Evolutionary conservation across 2,329 filamentous ascomycete genomes (phyloP).

Genomic region (Cercospora sp.): DNA sequence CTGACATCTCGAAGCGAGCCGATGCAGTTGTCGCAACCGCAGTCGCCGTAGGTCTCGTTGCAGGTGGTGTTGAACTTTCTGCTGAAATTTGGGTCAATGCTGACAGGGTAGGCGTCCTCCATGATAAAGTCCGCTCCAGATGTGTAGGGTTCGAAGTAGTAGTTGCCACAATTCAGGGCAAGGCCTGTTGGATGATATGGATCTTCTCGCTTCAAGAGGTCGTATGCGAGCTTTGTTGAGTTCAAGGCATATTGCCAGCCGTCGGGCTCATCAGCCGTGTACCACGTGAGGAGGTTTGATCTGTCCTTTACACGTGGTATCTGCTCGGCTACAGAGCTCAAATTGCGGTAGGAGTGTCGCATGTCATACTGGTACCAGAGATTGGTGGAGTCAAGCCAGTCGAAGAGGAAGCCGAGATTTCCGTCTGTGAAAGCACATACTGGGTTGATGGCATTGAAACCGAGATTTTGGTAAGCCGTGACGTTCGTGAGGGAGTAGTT

Average conservation of each 20-base stretch:
- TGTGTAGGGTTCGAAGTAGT: conserved; percentile 59
- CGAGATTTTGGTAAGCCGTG: conserved; percentile 44
- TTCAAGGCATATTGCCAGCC: conserved; percentile 58
- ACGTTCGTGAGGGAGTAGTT: conserved; percentile 43
- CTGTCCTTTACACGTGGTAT: conserved; percentile 38
- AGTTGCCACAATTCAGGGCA: conserved; percentile 63
- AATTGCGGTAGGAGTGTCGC: conserved; percentile 46
- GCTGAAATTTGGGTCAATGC: conserved; percentile 56
- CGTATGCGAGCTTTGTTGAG: conserved; percentile 47
- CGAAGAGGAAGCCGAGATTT: conserved; percentile 45
- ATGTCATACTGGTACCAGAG: conserved; percentile 53
- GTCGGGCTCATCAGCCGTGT: conserved; percentile 58
- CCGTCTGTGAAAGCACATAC: conserved; percentile 45
- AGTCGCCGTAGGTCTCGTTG: conserved; percentile 62
- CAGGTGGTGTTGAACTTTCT: conserved; percentile 57
- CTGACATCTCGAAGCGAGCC: conserved; percentile 57
- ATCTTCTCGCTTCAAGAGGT: conserved; percentile 54
- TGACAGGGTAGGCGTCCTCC: conserved; percentile 62
- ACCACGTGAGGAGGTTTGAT: conserved; percentile 48
- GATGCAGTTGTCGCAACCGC: conserved; percentile 63
- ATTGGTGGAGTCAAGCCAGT: conserved; percentile 47
- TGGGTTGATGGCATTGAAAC: conserved; percentile 53
- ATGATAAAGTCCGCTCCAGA: conserved; percentile 60
- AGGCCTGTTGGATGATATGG: conserved; percentile 63
- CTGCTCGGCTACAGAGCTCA: conserved; percentile 42